Percentiles rank a stretch among this genome's conserved stretches.
phyloP scores from a whole-genome alignment of 768 basidiomycete species.

The Termitomyces sp. region DNA sequence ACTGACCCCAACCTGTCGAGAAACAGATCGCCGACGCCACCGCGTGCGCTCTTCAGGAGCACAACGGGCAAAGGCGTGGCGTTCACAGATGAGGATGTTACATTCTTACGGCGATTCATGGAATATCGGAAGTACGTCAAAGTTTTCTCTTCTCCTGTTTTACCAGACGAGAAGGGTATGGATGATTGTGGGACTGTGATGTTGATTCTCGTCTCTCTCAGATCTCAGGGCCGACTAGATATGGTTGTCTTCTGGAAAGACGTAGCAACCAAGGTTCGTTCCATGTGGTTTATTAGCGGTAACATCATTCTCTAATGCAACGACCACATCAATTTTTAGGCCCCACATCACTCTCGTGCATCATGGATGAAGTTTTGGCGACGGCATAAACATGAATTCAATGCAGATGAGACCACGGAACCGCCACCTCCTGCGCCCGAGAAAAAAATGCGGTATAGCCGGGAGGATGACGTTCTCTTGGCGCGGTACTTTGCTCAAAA shows the following conservation, averaged over 20 bases:
- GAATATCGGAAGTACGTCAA: conserved; percentile 63
- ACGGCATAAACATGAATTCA: conserved; percentile 79
- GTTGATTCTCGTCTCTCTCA: conserved; percentile 16
- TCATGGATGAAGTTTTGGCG: conserved; percentile 96
- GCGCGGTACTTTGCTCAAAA: conserved; percentile 70
- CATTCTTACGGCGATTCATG: conserved; percentile 71
- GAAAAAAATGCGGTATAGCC: conserved; percentile 86
- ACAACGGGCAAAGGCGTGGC: conserved; percentile 90
- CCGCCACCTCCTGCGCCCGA: conserved; percentile 73
- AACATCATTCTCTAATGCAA: neutral
- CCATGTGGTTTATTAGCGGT: neutral
- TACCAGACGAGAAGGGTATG: neutral
- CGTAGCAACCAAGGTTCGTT: conserved; percentile 55
- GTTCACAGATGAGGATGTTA: conserved; percentile 80
- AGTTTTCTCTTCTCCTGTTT: neutral
- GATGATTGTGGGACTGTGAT: neutral
- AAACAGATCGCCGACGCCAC: conserved; percentile 75
- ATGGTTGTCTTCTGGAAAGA: conserved; percentile 83
- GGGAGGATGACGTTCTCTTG: conserved; percentile 71
- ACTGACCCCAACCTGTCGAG: conserved; percentile 27
- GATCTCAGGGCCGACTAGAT: conserved; percentile 55
- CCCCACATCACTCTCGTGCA: conserved; percentile 85
- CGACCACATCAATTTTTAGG: conserved; percentile 33
- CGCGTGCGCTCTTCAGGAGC: conserved; percentile 72
- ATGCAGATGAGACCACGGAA: conserved; percentile 59